Conservation (phyloP, 345 rosid species). For the Citrus cavaleriei region DNA sequence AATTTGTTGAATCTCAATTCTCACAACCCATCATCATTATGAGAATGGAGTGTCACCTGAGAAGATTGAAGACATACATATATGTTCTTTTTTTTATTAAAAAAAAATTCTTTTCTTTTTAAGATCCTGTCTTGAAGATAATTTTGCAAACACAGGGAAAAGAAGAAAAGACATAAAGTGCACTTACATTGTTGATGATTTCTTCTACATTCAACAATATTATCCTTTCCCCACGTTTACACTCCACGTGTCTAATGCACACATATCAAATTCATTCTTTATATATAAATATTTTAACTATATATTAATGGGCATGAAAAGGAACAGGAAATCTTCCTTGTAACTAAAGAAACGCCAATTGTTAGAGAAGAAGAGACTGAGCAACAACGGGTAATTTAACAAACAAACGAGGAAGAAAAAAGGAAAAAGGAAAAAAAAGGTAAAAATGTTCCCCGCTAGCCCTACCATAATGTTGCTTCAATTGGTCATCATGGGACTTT, state of each 20-base stretch:
- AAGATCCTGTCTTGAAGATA: constrained; percentile 37
- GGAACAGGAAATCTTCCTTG: constrained; percentile 48
- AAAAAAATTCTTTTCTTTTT: constrained; percentile 7
- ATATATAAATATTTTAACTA: neutral
- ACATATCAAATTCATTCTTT: neutral
- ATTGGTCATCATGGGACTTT: constrained; percentile 25
- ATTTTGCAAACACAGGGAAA: constrained; percentile 51
- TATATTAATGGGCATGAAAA: constrained; percentile 11
- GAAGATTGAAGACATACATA: neutral
- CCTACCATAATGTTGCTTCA: constrained; percentile 41
- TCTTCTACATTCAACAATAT: neutral
- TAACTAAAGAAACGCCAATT: constrained; percentile 40
- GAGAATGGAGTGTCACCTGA: constrained; percentile 2
- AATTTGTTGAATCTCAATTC: neutral
- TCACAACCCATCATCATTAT: neutral
- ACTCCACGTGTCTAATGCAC: constrained; percentile 23
- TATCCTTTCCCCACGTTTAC: constrained; percentile 34
- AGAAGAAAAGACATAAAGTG: constrained; percentile 25
- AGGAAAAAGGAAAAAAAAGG: constrained; percentile 18
- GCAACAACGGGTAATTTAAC: neutral
- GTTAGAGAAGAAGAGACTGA: neutral
- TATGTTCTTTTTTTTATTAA: too few relatives aligned
- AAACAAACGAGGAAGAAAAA: neutral
- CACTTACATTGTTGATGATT: neutral
- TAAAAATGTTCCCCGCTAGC: constrained; percentile 46